A percentile compares a stretch with the other conserved stretches of the same genome.
phyloP scores from a whole-genome alignment of 148 eudicot genomes.

The Cornus florida region DNA sequence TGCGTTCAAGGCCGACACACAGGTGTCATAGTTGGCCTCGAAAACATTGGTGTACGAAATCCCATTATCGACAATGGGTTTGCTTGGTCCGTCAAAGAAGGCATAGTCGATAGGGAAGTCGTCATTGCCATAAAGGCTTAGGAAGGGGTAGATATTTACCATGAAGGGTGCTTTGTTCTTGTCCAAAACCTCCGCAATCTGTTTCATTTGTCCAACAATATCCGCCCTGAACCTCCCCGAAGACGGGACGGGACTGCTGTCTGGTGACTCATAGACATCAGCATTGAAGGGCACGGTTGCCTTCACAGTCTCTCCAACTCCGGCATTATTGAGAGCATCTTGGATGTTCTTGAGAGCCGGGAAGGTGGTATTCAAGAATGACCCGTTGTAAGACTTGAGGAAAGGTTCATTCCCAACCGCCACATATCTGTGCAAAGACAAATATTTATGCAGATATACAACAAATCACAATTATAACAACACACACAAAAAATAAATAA shows the following conservation, averaged over 20 bases:
- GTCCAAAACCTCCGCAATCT: constrained; percentile 57
- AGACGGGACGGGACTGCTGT: constrained; percentile 65
- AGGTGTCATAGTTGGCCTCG: constrained; percentile 86
- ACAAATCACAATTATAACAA: not conserved
- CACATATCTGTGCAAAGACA: constrained; percentile 56
- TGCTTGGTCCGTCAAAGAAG: constrained; percentile 66
- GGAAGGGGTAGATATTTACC: constrained; percentile 86
- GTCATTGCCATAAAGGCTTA: constrained; percentile 62
- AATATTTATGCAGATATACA: not conserved
- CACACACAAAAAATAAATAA: not conserved
- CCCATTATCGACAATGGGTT: constrained; percentile 53
- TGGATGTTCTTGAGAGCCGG: constrained; percentile 89
- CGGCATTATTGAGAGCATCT: constrained; percentile 74
- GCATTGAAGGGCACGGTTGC: constrained; percentile 86
- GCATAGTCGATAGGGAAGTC: constrained; percentile 81
- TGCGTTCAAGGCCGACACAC: constrained; percentile 63
- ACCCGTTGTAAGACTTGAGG: constrained; percentile 59
- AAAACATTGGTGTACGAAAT: constrained; percentile 74
- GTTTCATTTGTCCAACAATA: constrained; percentile 48
- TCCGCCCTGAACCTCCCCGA: constrained; percentile 74
- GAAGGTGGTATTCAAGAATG: constrained; percentile 53
- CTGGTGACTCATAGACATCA: constrained; percentile 75
- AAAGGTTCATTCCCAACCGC: constrained; percentile 95
- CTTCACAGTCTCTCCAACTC: constrained; percentile 60
- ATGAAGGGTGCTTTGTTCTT: constrained; percentile 79